phyloP scores from a whole-genome alignment of 305 asterid genomes.

The Rubia balearica region DNA sequence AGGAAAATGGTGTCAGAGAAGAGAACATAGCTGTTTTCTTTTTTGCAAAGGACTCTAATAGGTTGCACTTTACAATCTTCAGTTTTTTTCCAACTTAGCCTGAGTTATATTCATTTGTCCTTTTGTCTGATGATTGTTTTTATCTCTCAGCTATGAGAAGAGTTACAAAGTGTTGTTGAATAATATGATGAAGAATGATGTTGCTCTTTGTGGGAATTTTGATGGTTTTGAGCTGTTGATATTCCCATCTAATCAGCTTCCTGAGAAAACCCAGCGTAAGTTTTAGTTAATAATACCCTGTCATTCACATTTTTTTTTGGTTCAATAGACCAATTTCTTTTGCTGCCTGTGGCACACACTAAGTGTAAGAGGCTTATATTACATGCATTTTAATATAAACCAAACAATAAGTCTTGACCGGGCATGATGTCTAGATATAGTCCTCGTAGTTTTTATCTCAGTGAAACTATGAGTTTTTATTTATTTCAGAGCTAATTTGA shows the following conservation, averaged over 20 bases:
- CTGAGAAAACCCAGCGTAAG: constrained; percentile 73
- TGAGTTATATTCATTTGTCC: constrained; percentile 14
- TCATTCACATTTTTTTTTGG: constrained; percentile 12
- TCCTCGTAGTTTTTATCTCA: constrained; percentile 1
- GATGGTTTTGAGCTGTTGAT: constrained; percentile 80
- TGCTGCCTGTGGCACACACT: not conserved
- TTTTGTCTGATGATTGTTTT: constrained; percentile 18
- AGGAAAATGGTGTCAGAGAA: constrained; percentile 70
- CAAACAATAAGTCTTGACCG: not conserved
- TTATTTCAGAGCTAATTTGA: constrained; percentile 9
- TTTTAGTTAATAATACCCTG: constrained; percentile 8
- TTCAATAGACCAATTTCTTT: constrained; percentile 13
- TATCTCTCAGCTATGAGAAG: constrained; percentile 59
- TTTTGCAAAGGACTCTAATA: constrained; percentile 71
- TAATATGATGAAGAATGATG: constrained; percentile 77
- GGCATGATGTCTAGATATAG: not conserved
- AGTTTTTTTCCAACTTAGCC: constrained; percentile 11
- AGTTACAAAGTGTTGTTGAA: constrained; percentile 65
- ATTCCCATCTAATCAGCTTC: constrained; percentile 85
- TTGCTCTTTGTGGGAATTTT: constrained; percentile 67
- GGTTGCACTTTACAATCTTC: constrained; percentile 34
- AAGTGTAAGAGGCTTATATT: not conserved
- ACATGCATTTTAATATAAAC: not conserved
- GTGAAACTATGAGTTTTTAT: not conserved
- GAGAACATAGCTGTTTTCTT: constrained; percentile 82